Evolutionary conservation across 176 grass and related monocot genomes (phyloP).

Genomic region (Carex pumila): DNA sequence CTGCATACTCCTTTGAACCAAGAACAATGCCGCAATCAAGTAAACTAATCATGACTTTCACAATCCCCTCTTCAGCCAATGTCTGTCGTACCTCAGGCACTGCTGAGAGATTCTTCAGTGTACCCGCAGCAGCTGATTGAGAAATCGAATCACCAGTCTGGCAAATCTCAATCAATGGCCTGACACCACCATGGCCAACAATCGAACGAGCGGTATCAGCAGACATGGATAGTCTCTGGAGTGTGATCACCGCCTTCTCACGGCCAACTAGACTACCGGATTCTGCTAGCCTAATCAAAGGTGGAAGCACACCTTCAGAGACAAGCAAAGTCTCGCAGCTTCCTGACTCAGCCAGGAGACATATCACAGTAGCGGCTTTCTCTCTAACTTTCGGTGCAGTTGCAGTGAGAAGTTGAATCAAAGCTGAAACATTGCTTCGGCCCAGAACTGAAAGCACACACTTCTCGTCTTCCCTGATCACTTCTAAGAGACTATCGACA

Average conservation of each 20-base stretch:
- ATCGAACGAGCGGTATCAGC: conserved; percentile 58
- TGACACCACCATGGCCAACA: conserved; percentile 68
- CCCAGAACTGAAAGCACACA: conserved; percentile 60
- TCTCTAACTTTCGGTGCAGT: conserved; percentile 73
- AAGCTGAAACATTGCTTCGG: conserved; percentile 71
- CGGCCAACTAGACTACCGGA: conserved; percentile 72
- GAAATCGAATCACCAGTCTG: conserved; percentile 76
- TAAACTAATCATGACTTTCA: conserved; percentile 80
- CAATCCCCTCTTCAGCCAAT: conserved; percentile 73
- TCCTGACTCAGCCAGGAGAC: conserved; percentile 62
- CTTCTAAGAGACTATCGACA: conserved; percentile 67
- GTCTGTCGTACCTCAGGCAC: conserved; percentile 72
- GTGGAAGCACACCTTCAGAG: conserved; percentile 72
- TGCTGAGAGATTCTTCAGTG: conserved; percentile 78
- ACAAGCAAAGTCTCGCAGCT: conserved; percentile 66
- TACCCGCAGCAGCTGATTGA: conserved; percentile 51
- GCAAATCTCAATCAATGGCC: conserved; percentile 77
- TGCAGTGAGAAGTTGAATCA: conserved; percentile 73
- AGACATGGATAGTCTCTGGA: conserved; percentile 77
- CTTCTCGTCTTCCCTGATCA: conserved; percentile 75
- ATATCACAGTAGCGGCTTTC: conserved; percentile 64
- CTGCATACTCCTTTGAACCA: conserved; percentile 87
- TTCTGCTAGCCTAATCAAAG: conserved; percentile 60
- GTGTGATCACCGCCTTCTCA: conserved; percentile 88
- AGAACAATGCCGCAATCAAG: conserved; percentile 57